phyloP scores from a whole-genome alignment of 2,329 filamentous ascomycete species.

The Acarospora socialis region DNA sequence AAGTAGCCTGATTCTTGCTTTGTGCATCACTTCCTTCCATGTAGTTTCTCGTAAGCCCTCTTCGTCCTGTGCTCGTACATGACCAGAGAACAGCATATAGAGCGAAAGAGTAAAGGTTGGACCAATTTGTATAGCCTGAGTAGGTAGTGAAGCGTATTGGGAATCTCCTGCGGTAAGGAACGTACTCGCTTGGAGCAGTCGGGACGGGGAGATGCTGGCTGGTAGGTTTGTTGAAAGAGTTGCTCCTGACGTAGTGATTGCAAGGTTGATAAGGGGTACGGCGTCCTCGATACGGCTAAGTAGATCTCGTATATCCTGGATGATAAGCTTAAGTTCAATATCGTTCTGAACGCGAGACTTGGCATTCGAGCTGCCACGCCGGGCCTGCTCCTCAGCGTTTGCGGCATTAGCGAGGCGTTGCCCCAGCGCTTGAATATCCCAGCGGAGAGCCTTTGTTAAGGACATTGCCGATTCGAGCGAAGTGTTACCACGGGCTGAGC shows the following conservation, averaged over 20 bases:
- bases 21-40: slow-evolving; percentile 96
- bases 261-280: slow-evolving; percentile 80
- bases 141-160: slow-evolving; percentile 55
- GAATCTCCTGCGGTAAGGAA: slow-evolving; percentile 78
- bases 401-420: slow-evolving; percentile 59
- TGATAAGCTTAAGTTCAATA: slow-evolving; percentile 53
- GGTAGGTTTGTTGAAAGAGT: slow-evolving; percentile 69
- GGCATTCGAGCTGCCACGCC: slow-evolving; percentile 29
- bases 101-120: slow-evolving; percentile 74
- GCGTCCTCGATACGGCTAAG: slow-evolving; percentile 74
- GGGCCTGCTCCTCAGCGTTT: slow-evolving; percentile 42
- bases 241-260: slow-evolving; percentile 86
- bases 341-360: slow-evolving; percentile 43
- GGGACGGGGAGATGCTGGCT: slow-evolving; percentile 72
- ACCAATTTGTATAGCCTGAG: slow-evolving; percentile 62
- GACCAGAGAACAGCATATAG: slow-evolving; percentile 88
- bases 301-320: slow-evolving; percentile 59
- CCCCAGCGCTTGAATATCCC: slow-evolving; percentile 69
- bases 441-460: slow-evolving; percentile 68
- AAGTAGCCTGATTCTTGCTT: slow-evolving; percentile 68
- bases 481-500: slow-evolving; percentile 59
- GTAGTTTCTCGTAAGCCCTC: slow-evolving; percentile 51
- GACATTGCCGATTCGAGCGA: slow-evolving; percentile 73
- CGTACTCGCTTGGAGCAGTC: slow-evolving; percentile 82
- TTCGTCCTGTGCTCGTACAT: slow-evolving; percentile 46